These are phyloP conservation scores for Aaosphaeria pasadenensis DNA, from an alignment of 2,329 filamentous ascomycete genomes.

Conservation along the genomic window DNA sequence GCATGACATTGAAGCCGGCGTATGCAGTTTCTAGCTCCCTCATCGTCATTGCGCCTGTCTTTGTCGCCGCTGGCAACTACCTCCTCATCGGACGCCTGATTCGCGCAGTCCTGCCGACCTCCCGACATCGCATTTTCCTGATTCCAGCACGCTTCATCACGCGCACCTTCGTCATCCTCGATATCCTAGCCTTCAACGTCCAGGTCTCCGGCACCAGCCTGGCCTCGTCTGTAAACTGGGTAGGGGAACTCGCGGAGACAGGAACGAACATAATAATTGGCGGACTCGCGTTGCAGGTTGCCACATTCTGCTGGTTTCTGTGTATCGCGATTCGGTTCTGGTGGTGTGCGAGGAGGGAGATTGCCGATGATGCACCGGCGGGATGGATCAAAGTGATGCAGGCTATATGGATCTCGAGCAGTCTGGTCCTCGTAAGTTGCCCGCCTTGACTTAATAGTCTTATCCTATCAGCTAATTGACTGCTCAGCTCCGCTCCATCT, in stretches of 20 bases:
- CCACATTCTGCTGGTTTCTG: constrained; percentile 36
- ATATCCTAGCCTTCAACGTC: constrained; percentile 41
- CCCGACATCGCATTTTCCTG: constrained; percentile 35
- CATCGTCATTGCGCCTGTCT: constrained; percentile 45
- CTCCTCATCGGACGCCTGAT: constrained; percentile 51
- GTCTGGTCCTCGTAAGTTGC: constrained; percentile 43
- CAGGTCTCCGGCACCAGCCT: constrained; percentile 40
- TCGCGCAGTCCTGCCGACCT: constrained; percentile 33
- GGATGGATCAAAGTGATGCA: constrained; percentile 41
- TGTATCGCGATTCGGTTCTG: constrained; percentile 42
- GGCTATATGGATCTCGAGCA: constrained; percentile 46
- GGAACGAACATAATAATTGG: constrained; percentile 44
- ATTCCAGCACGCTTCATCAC: constrained; percentile 42
- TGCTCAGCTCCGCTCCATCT: constrained; percentile 39
- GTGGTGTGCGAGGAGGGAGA: not conserved
- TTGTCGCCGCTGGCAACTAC: constrained; percentile 47
- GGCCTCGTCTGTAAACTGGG: constrained; percentile 44
- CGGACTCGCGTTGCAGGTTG: constrained; percentile 27
- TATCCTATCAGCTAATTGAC: not conserved
- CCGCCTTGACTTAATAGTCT: not conserved
- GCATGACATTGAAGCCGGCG: constrained; percentile 18
- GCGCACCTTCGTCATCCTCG: constrained; percentile 46
- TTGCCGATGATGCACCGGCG: constrained; percentile 19
- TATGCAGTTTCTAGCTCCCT: constrained; percentile 42
- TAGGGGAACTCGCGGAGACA: constrained; percentile 36